phyloP scores from a whole-genome alignment of 1,139 yeast species.

The Chernovozyma aurita region DNA sequence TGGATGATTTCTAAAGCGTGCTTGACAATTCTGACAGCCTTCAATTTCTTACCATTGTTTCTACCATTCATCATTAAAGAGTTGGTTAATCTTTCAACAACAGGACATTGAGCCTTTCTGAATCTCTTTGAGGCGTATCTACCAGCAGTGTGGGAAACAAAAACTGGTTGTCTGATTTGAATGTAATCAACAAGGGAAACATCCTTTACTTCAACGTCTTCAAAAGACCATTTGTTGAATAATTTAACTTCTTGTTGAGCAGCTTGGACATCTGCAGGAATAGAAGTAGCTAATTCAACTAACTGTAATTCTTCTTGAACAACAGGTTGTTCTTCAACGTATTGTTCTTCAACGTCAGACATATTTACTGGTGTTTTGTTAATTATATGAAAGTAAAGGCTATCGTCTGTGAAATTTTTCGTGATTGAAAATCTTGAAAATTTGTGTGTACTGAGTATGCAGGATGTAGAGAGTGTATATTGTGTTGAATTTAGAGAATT shows the following conservation, averaged over 20 bases:
- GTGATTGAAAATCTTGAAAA: background rate
- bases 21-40: conserved; percentile 99
- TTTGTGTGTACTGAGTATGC: background rate
- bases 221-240: conserved; percentile 99
- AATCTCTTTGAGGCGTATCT: conserved; percentile 99
- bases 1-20: conserved; percentile 97
- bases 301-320: conserved; percentile 72
- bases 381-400: conserved; percentile 1
- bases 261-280: conserved; percentile 95
- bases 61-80: conserved; percentile 99
- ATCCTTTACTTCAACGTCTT: conserved; percentile 96
- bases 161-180: conserved; percentile 96
- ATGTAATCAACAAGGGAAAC: conserved; percentile 97
- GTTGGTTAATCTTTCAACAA: conserved; percentile 99
- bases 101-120: conserved; percentile 99
- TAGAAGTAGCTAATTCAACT: conserved; percentile 87
- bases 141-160: conserved; percentile 99
- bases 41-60: conserved; percentile 99
- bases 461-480: background rate
- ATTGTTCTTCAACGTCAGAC: conserved; percentile 53
- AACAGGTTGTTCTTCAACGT: conserved; percentile 43
- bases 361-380: conserved; percentile 14
- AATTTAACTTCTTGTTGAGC: conserved; percentile 96
- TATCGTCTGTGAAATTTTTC: background rate
- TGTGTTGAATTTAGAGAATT: background rate